A percentile compares a stretch with the other conserved stretches of the same genome.
Conservation (phyloP, 2,329 filamentous ascomycete species). For the Parasarocladium wereldwijsianum region DNA sequence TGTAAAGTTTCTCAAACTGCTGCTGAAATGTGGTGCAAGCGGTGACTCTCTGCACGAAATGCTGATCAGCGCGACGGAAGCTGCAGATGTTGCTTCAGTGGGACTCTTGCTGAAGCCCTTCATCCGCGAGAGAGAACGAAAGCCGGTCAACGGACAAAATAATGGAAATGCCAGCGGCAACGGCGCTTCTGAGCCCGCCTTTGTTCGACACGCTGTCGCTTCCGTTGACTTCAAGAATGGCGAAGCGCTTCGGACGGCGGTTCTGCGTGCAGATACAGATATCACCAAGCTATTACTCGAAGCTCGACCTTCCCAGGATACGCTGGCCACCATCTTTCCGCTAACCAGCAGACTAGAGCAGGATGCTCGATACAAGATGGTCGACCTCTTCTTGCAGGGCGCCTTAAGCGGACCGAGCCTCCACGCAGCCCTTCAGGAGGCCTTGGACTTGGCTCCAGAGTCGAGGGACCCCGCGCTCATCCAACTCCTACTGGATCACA, state of each 20-base stretch:
- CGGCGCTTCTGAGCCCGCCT: constrained; percentile 4
- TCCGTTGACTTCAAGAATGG: constrained; percentile 38
- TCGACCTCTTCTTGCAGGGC: constrained; percentile 32
- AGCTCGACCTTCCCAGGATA: constrained; percentile 30
- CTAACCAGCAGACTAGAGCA: constrained; percentile 26
- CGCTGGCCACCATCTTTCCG: constrained; percentile 33
- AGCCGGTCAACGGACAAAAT: background rate
- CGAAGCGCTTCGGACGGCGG: constrained; percentile 32
- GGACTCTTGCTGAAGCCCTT: constrained; percentile 33
- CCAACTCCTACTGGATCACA: constrained; percentile 32
- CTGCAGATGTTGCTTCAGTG: constrained; percentile 30
- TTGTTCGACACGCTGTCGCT: constrained; percentile 31
- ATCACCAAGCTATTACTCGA: constrained; percentile 32
- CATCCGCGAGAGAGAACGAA: constrained; percentile 19
- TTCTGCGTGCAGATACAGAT: constrained; percentile 26
- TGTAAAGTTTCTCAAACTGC: constrained; percentile 24
- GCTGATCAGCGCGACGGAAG: constrained; percentile 32
- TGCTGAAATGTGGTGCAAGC: constrained; percentile 35
- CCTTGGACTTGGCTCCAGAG: constrained; percentile 31
- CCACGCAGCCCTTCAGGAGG: constrained; percentile 34
- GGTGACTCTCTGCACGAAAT: constrained; percentile 32
- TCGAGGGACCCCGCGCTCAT: constrained; percentile 36
- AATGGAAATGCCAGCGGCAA: background rate
- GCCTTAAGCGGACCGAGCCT: constrained; percentile 31
- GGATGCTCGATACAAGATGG: constrained; percentile 30